Conservation (phyloP, 2,329 filamentous ascomycete species). For the Colletotrichum sp. region DNA sequence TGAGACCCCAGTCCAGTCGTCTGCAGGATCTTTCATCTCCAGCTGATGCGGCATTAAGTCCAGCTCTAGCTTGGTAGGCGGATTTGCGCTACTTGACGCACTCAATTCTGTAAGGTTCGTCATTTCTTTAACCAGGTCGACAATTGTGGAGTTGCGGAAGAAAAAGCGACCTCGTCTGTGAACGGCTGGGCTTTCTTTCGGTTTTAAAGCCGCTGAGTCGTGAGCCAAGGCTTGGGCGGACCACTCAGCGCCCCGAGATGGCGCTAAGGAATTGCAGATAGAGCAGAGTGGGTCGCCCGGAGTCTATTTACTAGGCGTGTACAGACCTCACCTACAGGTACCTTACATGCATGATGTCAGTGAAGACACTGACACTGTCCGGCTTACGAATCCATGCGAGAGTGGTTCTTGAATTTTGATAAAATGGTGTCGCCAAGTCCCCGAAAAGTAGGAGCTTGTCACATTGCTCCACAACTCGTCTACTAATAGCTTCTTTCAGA, state of each 20-base stretch:
- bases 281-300: neutral
- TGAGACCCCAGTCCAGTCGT: conserved; percentile 6
- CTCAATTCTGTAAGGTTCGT: neutral
- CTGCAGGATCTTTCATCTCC: neutral
- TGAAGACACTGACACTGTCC: neutral
- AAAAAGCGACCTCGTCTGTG: neutral
- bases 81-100: neutral
- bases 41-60: neutral
- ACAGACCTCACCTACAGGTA: neutral
- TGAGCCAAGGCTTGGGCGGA: neutral
- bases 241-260: neutral
- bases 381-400: neutral
- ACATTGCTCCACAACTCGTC: neutral
- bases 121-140: neutral
- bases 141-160: neutral
- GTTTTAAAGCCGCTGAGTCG: neutral
- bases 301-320: neutral
- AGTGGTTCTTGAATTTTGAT: neutral
- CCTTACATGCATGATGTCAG: neutral
- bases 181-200: neutral
- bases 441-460: neutral
- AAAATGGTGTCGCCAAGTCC: neutral
- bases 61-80: neutral
- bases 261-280: neutral
- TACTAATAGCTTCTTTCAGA: neutral